phyloP scores from a whole-genome alignment of 23 red algal species.

The Chondrus crispus region DNA sequence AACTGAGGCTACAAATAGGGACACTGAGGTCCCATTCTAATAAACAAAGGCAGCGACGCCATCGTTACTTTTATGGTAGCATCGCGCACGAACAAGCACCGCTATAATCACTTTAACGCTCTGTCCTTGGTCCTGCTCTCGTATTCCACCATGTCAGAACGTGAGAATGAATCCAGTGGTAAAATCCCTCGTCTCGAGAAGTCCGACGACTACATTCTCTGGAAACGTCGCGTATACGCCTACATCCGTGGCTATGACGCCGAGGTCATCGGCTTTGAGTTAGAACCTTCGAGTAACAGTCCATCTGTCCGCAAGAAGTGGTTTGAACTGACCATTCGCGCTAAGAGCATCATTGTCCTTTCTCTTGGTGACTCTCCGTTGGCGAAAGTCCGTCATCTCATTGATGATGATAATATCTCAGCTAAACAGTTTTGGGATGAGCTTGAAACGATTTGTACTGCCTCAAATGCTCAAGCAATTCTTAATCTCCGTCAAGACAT shows the following conservation, averaged over 20 bases:
- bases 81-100: too few relatives aligned
- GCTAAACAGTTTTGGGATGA: constrained; percentile 25
- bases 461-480: constrained; percentile 8
- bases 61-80: too few relatives aligned
- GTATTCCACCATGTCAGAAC: not conserved
- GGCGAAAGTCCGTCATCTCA: not conserved
- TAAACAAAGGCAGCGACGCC: too few relatives aligned
- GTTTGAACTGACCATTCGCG: not conserved
- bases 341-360: constrained; percentile 10
- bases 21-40: too few relatives aligned
- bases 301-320: not conserved
- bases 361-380: not conserved
- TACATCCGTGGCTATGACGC: not conserved
- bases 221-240: not conserved
- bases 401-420: constrained; percentile 1
- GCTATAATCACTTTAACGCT: too few relatives aligned
- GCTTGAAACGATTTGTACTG: not conserved
- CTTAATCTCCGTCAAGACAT: not conserved
- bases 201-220: not conserved
- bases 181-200: not conserved
- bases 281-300: not conserved
- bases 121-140: not conserved
- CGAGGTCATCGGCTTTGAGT: not conserved
- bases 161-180: not conserved
- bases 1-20: too few relatives aligned